phyloP scores from a whole-genome alignment of 2,329 filamentous ascomycete species.

The Pseudogymnoascus sp. region DNA sequence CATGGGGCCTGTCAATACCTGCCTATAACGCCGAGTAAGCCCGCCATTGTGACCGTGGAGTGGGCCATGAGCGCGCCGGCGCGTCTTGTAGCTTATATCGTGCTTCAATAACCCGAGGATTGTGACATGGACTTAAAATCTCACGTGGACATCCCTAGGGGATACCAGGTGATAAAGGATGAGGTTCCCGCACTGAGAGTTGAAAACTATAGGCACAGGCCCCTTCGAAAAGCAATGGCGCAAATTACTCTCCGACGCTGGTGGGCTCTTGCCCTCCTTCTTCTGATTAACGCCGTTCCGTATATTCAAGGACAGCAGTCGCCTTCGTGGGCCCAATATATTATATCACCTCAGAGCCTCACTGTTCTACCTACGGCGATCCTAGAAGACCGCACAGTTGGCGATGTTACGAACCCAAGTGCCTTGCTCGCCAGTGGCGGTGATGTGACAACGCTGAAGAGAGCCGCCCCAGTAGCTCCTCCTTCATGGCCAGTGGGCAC shows the following conservation, averaged over 20 bases:
- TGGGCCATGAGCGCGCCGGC: neutral
- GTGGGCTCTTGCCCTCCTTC: neutral
- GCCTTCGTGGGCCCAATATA: constrained; percentile 33
- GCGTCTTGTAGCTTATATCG: neutral
- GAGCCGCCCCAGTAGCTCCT: neutral
- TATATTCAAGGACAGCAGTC: constrained; percentile 9
- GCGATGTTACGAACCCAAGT: constrained; percentile 33
- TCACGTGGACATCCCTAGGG: neutral
- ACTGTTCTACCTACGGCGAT: constrained; percentile 30
- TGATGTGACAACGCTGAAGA: constrained; percentile 28
- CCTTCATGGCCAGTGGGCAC: constrained; percentile 5
- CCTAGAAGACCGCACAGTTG: constrained; percentile 28
- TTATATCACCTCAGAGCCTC: constrained; percentile 31
- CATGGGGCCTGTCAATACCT: neutral
- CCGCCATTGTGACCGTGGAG: neutral
- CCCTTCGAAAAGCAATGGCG: neutral
- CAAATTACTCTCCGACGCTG: neutral
- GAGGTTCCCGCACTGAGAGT: neutral
- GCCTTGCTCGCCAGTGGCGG: constrained; percentile 27
- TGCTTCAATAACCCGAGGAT: neutral
- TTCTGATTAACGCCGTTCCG: neutral
- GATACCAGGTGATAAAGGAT: neutral
- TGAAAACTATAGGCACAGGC: neutral
- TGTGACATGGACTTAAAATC: neutral
- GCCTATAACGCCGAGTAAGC: neutral